These are phyloP conservation scores for Croton setiger DNA, from an alignment of 441 rosid genomes.

Conservation along the genomic window DNA sequence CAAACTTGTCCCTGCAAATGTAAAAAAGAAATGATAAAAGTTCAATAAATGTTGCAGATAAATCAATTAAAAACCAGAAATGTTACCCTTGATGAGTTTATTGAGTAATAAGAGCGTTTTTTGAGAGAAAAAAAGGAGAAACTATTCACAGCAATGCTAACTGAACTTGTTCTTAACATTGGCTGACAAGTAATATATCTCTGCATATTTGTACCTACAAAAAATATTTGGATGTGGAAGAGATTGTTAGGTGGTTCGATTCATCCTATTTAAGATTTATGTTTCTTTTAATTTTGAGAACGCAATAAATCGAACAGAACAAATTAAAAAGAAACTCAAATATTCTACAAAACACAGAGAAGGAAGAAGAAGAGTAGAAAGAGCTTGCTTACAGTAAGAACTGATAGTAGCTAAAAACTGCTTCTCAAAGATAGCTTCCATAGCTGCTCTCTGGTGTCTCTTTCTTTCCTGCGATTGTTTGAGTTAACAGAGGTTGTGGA, in stretches of 20 bases:
- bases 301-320: too few species aligned
- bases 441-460: constrained; percentile 19
- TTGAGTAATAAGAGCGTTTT: constrained; percentile 1
- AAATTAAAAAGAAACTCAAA: not conserved
- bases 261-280: not conserved
- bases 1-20: constrained; percentile 23
- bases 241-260: not conserved
- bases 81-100: constrained; percentile 22
- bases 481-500: not conserved
- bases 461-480: not conserved
- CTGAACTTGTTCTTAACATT: constrained; percentile 24
- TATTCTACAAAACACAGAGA: too few species aligned
- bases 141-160: constrained; percentile 9
- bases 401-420: constrained; percentile 22
- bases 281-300: not conserved
- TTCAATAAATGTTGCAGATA: not conserved
- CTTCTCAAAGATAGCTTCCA: constrained; percentile 29
- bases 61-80: not conserved
- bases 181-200: constrained; percentile 13
- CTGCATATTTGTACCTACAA: constrained; percentile 19
- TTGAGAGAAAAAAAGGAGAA: constrained; percentile 15
- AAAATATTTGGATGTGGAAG: not conserved
- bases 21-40: too few species aligned
- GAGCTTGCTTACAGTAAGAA: constrained; percentile 31
- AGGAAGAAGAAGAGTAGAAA: not conserved